Percentiles rank a stretch among this genome's conserved stretches.
These are phyloP conservation scores for Hypoxylon lienhwacheense DNA, from an alignment of 495 filamentous ascomycete species.

Conservation along the genomic window DNA sequence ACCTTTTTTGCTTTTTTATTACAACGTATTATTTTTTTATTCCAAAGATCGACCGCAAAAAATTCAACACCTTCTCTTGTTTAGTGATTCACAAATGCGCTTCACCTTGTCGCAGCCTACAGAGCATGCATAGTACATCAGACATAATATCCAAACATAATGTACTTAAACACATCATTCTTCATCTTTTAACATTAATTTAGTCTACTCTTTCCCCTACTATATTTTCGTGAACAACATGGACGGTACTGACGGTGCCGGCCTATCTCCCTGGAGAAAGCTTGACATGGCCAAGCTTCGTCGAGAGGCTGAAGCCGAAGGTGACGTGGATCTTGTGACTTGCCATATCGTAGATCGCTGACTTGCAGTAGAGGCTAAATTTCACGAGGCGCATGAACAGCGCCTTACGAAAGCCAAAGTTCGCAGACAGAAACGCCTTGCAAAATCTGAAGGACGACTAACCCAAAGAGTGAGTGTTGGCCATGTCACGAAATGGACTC, in stretches of 20 bases:
- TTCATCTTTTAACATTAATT: background rate
- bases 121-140: background rate
- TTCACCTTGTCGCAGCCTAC: too few relatives aligned
- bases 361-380: constrained; percentile 26
- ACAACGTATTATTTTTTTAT: background rate
- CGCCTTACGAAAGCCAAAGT: constrained; percentile 29
- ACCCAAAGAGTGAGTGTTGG: constrained; percentile 36
- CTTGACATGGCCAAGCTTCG: constrained; percentile 27
- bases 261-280: constrained; percentile 24
- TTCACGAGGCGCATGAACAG: constrained; percentile 32
- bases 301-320: constrained; percentile 32
- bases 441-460: constrained; percentile 39
- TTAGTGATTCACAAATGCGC: too few relatives aligned
- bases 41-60: too few relatives aligned
- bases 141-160: background rate
- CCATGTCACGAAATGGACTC: constrained; percentile 34
- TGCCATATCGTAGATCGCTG: background rate
- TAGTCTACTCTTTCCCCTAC: background rate
- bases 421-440: constrained; percentile 38
- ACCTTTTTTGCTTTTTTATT: background rate
- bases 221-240: constrained; percentile 1
- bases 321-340: constrained; percentile 6
- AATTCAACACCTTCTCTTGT: constrained; percentile 2
- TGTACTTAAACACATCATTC: background rate
- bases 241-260: constrained; percentile 16